These are phyloP conservation scores for Xylariaceae sp. DNA, from an alignment of 2,329 filamentous ascomycete genomes.

Conservation along the genomic window DNA sequence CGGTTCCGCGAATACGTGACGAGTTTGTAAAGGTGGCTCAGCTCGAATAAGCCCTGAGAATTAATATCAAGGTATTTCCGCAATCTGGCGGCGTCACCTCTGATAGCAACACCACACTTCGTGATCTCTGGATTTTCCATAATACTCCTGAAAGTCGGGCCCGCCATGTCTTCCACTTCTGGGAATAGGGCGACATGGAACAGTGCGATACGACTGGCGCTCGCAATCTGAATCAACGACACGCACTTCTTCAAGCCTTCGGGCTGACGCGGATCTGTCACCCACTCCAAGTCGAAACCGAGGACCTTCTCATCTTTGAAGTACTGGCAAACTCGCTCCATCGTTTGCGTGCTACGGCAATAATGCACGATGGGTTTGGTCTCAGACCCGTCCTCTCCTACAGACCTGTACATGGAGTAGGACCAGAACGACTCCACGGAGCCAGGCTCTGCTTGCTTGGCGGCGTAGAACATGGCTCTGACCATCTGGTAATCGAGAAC, in stretches of 20 bases:
- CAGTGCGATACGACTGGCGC: conserved; percentile 67
- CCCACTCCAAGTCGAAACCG: conserved; percentile 92
- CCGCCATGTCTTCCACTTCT: conserved; percentile 53
- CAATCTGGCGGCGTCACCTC: conserved; percentile 64
- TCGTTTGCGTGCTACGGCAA: conserved; percentile 61
- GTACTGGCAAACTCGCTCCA: conserved; percentile 60
- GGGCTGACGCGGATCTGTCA: conserved; percentile 42
- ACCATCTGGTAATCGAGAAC: conserved; percentile 44
- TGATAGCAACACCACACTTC: conserved; percentile 74
- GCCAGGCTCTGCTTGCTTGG: conserved; percentile 42
- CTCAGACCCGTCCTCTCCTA: conserved; percentile 37
- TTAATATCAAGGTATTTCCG: conserved; percentile 60
- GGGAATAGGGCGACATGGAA: conserved; percentile 71
- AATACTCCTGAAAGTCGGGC: conserved; percentile 63
- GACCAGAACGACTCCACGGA: conserved; percentile 59
- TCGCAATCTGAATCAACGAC: conserved; percentile 78
- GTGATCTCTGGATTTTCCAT: conserved; percentile 64
- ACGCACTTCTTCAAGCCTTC: conserved; percentile 61
- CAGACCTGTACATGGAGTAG: conserved; percentile 59
- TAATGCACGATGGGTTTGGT: conserved; percentile 67
- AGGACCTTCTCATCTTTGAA: conserved; percentile 66
- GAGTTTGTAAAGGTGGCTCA: conserved; percentile 76
- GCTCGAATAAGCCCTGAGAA: conserved; percentile 65
- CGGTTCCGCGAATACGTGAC: conserved; percentile 58
- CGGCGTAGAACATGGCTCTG: conserved; percentile 42